Conservation (phyloP, 75 land plant genomes). For the Picea glauca region DNA sequence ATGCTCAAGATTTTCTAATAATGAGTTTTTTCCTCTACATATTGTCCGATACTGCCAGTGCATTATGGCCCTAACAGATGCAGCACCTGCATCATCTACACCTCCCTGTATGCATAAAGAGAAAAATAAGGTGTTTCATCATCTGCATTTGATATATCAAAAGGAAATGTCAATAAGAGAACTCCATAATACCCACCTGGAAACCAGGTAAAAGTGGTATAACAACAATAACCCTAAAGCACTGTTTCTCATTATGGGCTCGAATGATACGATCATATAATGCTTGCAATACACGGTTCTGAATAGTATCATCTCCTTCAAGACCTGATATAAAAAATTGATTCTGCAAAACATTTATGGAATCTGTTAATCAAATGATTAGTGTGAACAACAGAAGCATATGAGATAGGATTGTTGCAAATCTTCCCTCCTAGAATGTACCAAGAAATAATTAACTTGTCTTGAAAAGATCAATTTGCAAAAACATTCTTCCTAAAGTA, state of each 20-base stretch:
- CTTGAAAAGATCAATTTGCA: too few relatives aligned
- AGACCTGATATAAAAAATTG: constrained; percentile 99
- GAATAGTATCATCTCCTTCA: constrained; percentile 77
- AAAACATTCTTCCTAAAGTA: too few relatives aligned
- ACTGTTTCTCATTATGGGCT: constrained; percentile 77
- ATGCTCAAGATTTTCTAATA: constrained; percentile 65
- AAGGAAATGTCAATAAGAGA: not conserved
- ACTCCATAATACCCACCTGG: constrained; percentile 49
- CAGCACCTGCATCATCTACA: constrained; percentile 95
- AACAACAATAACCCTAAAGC: constrained; percentile 86
- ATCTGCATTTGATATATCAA: not conserved
- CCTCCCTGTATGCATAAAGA: constrained; percentile 56
- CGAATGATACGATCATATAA: constrained; percentile 75
- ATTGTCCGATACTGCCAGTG: constrained; percentile 99
- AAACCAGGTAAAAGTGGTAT: constrained; percentile 94
- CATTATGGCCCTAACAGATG: constrained; percentile 96
- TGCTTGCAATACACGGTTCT: constrained; percentile 83
- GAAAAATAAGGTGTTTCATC: not conserved
- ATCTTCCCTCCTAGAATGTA: not conserved
- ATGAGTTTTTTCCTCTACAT: constrained; percentile 76
- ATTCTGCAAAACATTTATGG: constrained; percentile 56
- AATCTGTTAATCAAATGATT: not conserved
- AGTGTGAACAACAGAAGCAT: not conserved
- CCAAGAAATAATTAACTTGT: not conserved
- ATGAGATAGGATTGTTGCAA: not conserved